phyloP scores from a whole-genome alignment of 2,329 filamentous ascomycete genomes.

The Talaromyces marneffei region DNA sequence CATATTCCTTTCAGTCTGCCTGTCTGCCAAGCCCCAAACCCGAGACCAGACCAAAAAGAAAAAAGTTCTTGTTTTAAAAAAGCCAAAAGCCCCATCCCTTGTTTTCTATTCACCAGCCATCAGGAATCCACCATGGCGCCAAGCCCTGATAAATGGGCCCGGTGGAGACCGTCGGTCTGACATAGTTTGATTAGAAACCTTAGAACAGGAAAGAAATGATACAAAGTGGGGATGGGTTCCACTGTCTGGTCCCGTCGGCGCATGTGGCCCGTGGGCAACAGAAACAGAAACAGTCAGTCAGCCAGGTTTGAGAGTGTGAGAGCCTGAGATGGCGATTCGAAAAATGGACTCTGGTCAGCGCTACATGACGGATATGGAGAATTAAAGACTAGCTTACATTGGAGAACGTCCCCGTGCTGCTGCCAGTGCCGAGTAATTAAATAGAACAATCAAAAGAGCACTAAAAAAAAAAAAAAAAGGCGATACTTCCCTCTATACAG shows the following conservation, averaged over 20 bases:
- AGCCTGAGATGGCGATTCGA: background rate
- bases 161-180: background rate
- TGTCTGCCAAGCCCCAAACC: background rate
- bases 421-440: background rate
- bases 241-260: conserved; percentile 1
- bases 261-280: conserved; percentile 12
- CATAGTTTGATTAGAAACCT: background rate
- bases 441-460: background rate
- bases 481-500: background rate
- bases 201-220: background rate
- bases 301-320: background rate
- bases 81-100: background rate
- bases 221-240: background rate
- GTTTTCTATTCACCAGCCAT: background rate
- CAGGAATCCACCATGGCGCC: conserved; percentile 1
- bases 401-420: background rate
- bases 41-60: background rate
- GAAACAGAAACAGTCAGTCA: background rate
- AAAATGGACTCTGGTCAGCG: background rate
- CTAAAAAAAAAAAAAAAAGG: background rate
- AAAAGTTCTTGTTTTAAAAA: background rate
- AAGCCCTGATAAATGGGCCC: background rate
- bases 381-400: background rate
- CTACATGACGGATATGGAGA: background rate
- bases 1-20: background rate